Conservation (phyloP, 306 rosid genomes). For the Nissolia schottii region DNA sequence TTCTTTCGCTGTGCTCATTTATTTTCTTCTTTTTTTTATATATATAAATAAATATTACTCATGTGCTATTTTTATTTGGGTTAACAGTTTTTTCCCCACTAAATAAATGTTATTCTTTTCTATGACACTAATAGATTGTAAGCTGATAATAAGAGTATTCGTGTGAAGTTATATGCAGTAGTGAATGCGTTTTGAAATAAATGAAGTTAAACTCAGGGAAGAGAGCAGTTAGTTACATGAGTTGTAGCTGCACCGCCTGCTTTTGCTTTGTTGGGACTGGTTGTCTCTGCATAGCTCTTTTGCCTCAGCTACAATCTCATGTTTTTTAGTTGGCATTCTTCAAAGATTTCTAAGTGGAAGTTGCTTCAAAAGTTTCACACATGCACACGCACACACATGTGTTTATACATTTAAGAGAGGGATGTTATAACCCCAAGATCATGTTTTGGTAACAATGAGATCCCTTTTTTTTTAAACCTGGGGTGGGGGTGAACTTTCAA, state of each 20-base stretch:
- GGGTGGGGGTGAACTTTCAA: not conserved
- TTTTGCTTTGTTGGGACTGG: not conserved
- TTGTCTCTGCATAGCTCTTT: not conserved
- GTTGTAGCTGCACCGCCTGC: slow-evolving; percentile 6
- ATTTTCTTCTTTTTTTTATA: not conserved
- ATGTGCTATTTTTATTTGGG: not conserved
- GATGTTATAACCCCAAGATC: not conserved
- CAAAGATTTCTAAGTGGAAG: not conserved
- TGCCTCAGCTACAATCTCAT: not conserved
- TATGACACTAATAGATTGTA: not conserved
- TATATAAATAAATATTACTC: not conserved
- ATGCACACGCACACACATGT: not conserved
- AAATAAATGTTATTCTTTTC: not conserved
- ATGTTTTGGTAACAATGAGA: not conserved
- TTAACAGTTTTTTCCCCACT: not conserved
- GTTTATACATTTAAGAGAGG: not conserved
- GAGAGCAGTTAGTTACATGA: not conserved
- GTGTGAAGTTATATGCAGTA: not conserved
- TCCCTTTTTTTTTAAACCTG: not conserved
- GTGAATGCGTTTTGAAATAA: not conserved
- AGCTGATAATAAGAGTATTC: not conserved
- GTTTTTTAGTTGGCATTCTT: not conserved
- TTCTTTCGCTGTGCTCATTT: slow-evolving; percentile 1
- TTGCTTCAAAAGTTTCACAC: not conserved
- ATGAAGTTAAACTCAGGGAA: not conserved